phyloP scores from a whole-genome alignment of 805 yeast species.

The Metschnikowia picachoensis region DNA sequence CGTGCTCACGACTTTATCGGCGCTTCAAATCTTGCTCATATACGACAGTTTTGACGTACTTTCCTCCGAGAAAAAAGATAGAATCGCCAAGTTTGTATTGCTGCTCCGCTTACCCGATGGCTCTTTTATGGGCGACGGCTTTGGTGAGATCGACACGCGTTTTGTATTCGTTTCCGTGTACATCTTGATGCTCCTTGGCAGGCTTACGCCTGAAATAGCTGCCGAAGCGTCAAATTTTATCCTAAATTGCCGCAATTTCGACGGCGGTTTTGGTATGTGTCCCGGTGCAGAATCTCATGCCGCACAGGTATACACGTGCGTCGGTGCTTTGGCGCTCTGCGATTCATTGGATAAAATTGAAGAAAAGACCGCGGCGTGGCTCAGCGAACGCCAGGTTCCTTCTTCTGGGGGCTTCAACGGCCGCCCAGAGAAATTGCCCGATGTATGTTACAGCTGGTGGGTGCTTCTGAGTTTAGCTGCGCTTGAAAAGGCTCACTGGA shows the following conservation, averaged over 20 bases:
- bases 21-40: constrained; percentile 71
- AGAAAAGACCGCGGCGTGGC: constrained; percentile 72
- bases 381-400: constrained; percentile 79
- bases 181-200: constrained; percentile 65
- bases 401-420: constrained; percentile 92
- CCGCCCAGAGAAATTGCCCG: constrained; percentile 92
- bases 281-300: constrained; percentile 97
- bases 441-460: constrained; percentile 99
- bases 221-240: constrained; percentile 67
- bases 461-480: constrained; percentile 73
- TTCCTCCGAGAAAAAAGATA: constrained; percentile 24
- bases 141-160: constrained; percentile 91
- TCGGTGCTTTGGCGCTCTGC: constrained; percentile 63
- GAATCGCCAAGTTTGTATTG: constrained; percentile 24
- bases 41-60: constrained; percentile 49
- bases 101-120: constrained; percentile 59
- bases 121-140: constrained; percentile 82
- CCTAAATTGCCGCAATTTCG: constrained; percentile 75
- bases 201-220: constrained; percentile 50
- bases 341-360: constrained; percentile 38
- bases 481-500: constrained; percentile 67
- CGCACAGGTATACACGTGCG: constrained; percentile 84
- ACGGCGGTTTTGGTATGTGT: constrained; percentile 90
- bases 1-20: constrained; percentile 78
- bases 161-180: constrained; percentile 83